phyloP scores from a whole-genome alignment of 148 eudicot species.

The Fagopyrum esculentum region DNA sequence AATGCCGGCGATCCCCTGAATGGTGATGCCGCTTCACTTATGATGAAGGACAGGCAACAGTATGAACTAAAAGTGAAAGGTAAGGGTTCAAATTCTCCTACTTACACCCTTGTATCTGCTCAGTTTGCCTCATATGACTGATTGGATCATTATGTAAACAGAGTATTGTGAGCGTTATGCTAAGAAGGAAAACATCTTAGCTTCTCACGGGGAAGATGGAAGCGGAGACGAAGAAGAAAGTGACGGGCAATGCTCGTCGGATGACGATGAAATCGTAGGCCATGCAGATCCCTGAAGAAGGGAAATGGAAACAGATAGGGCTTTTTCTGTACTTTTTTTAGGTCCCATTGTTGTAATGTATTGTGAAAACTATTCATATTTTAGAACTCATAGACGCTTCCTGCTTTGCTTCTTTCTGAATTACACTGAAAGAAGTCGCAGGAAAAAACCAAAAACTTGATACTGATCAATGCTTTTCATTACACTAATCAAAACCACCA shows the following conservation, averaged over 20 bases:
- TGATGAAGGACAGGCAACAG: slow-evolving; percentile 48
- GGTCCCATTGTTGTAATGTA: slow-evolving; percentile 4
- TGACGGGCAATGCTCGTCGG: slow-evolving; percentile 29
- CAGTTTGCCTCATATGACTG: neutral
- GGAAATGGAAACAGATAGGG: neutral
- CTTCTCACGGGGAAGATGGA: slow-evolving; percentile 24
- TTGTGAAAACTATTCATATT: neutral
- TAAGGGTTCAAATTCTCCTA: slow-evolving; percentile 11
- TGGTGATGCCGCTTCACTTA: slow-evolving; percentile 49
- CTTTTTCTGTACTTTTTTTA: neutral
- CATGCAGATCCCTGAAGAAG: slow-evolving; percentile 35
- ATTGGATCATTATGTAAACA: slow-evolving; percentile 9
- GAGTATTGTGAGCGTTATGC: slow-evolving; percentile 52
- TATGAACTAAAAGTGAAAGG: slow-evolving; percentile 76
- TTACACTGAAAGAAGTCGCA: slow-evolving; percentile 2
- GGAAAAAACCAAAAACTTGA: slow-evolving; percentile 5
- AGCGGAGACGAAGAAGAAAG: slow-evolving; percentile 37
- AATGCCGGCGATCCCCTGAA: slow-evolving; percentile 64
- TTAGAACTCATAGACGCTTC: neutral
- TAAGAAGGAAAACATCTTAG: slow-evolving; percentile 23
- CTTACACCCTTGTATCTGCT: neutral
- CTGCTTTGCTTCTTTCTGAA: slow-evolving; percentile 7
- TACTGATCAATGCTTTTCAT: slow-evolving; percentile 8
- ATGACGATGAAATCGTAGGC: slow-evolving; percentile 45
- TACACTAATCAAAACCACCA: neutral